Base-by-base conservation (phyloP, 345 rosid genomes). In the Euclidium syriacum region DNA sequence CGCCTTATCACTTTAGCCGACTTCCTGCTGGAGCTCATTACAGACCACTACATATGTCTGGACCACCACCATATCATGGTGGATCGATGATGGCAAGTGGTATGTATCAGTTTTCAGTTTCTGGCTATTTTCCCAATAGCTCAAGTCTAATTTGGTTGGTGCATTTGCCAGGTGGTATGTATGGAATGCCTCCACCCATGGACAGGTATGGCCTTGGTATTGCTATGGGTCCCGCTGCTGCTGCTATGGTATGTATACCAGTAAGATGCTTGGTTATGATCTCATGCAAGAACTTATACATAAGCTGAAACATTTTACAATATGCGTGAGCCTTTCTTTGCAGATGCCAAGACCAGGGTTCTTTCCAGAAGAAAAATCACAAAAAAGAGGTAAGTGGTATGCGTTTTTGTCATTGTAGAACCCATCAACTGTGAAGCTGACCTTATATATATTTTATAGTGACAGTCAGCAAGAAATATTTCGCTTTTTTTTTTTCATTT, bases 21-120 rank as follows among this genome's bases (percentile, higher is more conserved):
- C 65, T 95, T 32, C 82, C 95, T 67, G 80, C 81, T 6, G 96
- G 95, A 52, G 81, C 87, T 78, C 97, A 95, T 58, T 95, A 80
- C 72, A 75, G 92, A 74, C 94, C 96, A 0, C 39, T 90, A 48
- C 96, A 84, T 74, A 71, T 87, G 72, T 59, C 99, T 68, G 95
- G 81, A 54, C 95, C 96, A 33, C 80, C 90, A 24, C 95, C 97
- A 5, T 90, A 86, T 77, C 78, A 92, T 65, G 67, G 94, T 36
- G 96, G 88, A 32, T 86, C 99, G 14, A 83, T 95, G 86, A 83
- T 95, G 78, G 90, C 89, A 55, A 84, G 77, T 65, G 94, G 97
- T 84, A 71, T 41, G 56, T 29, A 27, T 18, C 42, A 53, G 33
- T 19, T 65, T 54, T 40, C 38, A 12, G 15, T 68, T 24, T 57